Base-by-base conservation (phyloP, 2,329 filamentous ascomycete species). In the Magnaporthiopsis incrustans region DNA sequence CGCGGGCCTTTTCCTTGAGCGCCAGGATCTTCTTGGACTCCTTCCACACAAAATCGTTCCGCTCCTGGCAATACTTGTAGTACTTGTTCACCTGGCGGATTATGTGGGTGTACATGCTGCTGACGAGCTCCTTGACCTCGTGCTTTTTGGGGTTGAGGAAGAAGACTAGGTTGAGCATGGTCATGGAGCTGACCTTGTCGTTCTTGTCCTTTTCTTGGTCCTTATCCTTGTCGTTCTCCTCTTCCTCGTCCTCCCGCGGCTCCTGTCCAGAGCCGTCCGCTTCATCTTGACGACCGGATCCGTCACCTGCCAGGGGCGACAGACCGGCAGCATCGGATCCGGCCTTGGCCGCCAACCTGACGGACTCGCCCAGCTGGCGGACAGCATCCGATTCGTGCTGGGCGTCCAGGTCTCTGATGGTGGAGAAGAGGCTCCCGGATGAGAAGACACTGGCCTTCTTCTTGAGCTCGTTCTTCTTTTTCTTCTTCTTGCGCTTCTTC, bases 141-240 rank as follows among this genome's bases (percentile, higher is more conserved):
- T 93, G 81, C 63, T 88, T 86, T 61, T 88, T 89, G 3, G 92
- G 90, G 68, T 91, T 89, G 68, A 97, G 79, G 62, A 97, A 90
- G 74, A 98, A 98, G 30, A 98, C 92, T 14, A 97, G 85, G 74
- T 97, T 96, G 77, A 99, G 99, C 94, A 98, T 98, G 67, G 89
- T 92, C 90, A 98, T 93, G 60, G 85, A 85, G 68, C 83, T 85
- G 69, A 81, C 80, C 73, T 90, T 88, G 71, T 86, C 81, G 66
- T 89, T 81, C 57, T 80, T 75, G 65, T 84, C 75, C 64, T 83
- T 82, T 62, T 80, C 78, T 60, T 67, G 68, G 33, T 70, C 78
- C 60, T 67, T 68, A 32, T 70, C 69, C 60, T 68, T 72, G 4
- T 67, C 72, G 60, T 67, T 69, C 50, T 69, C 73, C 66, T 53